Evolutionary conservation across 2,329 filamentous ascomycete species (phyloP).

Genomic region (Beauveria caledonica): DNA sequence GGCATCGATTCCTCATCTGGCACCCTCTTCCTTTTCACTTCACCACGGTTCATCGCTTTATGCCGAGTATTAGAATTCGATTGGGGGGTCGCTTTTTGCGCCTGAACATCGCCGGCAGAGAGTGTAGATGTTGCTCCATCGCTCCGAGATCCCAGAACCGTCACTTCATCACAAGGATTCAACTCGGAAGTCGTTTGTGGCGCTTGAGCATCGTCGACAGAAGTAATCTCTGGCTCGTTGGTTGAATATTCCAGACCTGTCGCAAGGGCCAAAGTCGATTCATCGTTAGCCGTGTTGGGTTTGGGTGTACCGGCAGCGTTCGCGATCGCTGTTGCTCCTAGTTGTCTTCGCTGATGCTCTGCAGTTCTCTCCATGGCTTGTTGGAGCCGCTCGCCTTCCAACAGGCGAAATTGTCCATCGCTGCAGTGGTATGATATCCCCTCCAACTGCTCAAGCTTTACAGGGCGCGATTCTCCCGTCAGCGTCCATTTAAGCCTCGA

Average conservation of each 20-base stretch:
- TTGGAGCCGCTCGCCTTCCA: slow-evolving; percentile 1
- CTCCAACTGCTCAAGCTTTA: background rate
- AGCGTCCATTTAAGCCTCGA: slow-evolving; percentile 2
- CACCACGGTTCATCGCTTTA: background rate
- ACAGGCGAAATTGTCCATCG: slow-evolving; percentile 2
- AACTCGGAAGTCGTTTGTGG: no score
- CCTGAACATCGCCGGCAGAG: background rate
- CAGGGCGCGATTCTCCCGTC: background rate
- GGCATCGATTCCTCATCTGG: slow-evolving; percentile 1
- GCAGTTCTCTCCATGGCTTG: background rate
- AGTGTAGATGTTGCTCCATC: no score
- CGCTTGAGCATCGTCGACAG: no score
- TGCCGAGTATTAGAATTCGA: background rate
- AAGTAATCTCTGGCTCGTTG: background rate
- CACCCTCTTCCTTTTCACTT: background rate
- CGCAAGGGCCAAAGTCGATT: no score
- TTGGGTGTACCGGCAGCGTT: background rate
- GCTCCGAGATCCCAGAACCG: no score
- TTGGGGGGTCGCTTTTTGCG: background rate
- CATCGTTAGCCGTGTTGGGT: background rate
- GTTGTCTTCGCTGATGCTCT: background rate
- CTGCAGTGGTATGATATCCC: slow-evolving; percentile 1
- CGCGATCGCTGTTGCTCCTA: background rate
- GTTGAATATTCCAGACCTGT: background rate
- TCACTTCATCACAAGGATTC: no score